Base-by-base conservation (phyloP, 2,329 filamentous ascomycete genomes). In the Fusarium denticulatum region DNA sequence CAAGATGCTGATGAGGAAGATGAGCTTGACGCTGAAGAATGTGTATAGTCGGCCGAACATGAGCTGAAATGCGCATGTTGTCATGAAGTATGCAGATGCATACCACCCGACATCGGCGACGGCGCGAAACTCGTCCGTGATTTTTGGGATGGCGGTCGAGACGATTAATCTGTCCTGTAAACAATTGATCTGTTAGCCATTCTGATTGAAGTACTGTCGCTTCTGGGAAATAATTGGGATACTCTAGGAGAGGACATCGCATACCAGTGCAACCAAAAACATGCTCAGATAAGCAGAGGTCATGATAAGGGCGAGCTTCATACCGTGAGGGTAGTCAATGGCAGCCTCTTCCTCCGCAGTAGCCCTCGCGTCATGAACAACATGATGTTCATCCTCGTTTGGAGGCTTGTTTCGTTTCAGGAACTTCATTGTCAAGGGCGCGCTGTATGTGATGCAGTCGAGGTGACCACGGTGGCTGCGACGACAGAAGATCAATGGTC, bases 71-170 rank as follows among this genome's bases (percentile, higher is more conserved):
- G 77, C 80, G 4, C 80, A 83, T 18, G 82, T 70, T 10, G 83
- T 83, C 58, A 86, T 77, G 64, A 86, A 85, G 68, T 83, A 87
- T 28, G 85, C 85, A 18, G 85, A 82, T 8, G 86, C 86, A 71
- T 90, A 89, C 88, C 88, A 90, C 15, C 85, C 83, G 18, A 88
- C 82, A 58, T 87, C 83, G 30, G 80, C 79, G 11, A 88, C 80
- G 40, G 82, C 79, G 36, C 84, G 78, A 76, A 86, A 85, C 26
- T 85, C 81, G 69, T 81, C 83, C 4, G 86, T 87, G 67, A 88
- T 87, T 45, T 84, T 84, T 3, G 86, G 86, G 43, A 88, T 86
- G 9, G 85, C 86, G 0, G 86, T 87, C 7, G 84, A 85, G 24
- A 87, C 82, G 59, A 88, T 87, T 6, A 61, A 22, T 39, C 49